Percentiles rank a stretch among this genome's conserved stretches.
phyloP scores from a whole-genome alignment of 2,329 filamentous ascomycete genomes.

The Diaporthe velutina region DNA sequence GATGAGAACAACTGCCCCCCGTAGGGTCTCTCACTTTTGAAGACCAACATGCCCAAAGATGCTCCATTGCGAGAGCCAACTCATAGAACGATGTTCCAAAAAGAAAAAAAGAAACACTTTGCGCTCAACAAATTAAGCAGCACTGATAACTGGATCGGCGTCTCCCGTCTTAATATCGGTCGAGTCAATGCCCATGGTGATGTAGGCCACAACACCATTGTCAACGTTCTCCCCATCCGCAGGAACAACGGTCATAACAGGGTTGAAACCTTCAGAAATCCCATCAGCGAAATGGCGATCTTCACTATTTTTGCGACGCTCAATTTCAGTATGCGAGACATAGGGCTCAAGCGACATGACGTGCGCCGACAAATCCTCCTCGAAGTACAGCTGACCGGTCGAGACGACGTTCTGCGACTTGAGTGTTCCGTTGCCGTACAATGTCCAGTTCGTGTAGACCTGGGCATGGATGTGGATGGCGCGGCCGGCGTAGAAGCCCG shows the following conservation, averaged over 20 bases:
- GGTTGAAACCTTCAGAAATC: constrained; percentile 15
- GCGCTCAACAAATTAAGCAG: not conserved
- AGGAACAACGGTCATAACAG: constrained; percentile 22
- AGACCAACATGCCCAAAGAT: not conserved
- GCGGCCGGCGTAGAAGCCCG: constrained; percentile 24
- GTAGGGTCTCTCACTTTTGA: too few relatives aligned
- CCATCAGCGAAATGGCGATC: constrained; percentile 5
- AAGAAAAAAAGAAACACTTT: too few relatives aligned
- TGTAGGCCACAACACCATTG: constrained; percentile 30
- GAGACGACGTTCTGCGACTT: not conserved
- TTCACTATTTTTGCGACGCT: constrained; percentile 19
- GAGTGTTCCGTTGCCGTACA: constrained; percentile 19
- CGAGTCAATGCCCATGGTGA: constrained; percentile 10
- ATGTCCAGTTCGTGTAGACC: constrained; percentile 26
- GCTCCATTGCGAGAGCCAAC: not conserved
- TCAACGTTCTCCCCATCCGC: constrained; percentile 28
- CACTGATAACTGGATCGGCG: not conserved
- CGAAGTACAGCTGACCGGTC: constrained; percentile 20
- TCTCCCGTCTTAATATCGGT: not conserved
- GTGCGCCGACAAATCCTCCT: constrained; percentile 2
- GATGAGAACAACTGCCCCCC: too few relatives aligned
- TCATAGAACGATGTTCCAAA: not conserved
- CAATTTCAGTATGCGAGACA: constrained; percentile 12
- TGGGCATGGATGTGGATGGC: constrained; percentile 31
- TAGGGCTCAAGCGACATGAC: constrained; percentile 27